A percentile compares a stretch with the other conserved stretches of the same genome.
These are phyloP conservation scores for Mycena olivaceomarginata DNA, from an alignment of 768 basidiomycete genomes.

Conservation along the genomic window DNA sequence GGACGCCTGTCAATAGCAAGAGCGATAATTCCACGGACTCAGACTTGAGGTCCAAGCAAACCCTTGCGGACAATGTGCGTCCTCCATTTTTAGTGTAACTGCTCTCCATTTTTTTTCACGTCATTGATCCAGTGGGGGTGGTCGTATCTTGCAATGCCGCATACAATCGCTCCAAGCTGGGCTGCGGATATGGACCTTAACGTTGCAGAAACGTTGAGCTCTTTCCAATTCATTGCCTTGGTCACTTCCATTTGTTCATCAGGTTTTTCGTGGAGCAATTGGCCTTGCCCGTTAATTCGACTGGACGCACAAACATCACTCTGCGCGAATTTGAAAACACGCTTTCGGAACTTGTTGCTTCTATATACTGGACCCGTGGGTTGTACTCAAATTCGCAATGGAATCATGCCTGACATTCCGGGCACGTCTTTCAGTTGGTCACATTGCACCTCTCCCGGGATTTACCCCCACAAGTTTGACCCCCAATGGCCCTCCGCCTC, in stretches of 20 bases:
- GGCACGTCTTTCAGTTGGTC: not conserved
- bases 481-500: not conserved
- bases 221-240: not conserved
- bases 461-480: not conserved
- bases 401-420: not conserved
- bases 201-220: not conserved
- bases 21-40: not conserved
- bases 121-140: not conserved
- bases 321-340: conserved; percentile 8
- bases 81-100: not conserved
- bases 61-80: not conserved
- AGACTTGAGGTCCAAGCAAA: not conserved
- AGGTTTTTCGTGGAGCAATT: not conserved
- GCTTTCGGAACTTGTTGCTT: conserved; percentile 12
- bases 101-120: not conserved
- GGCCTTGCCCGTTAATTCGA: not conserved
- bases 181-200: not conserved
- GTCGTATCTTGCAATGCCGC: not conserved
- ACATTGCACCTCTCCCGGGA: not conserved
- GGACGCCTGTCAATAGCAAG: not conserved
- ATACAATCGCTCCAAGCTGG: not conserved
- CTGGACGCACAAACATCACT: not conserved
- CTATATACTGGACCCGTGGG: conserved; percentile 8
- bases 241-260: not conserved
- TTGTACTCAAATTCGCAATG: not conserved